phyloP scores from a whole-genome alignment of 345 rosid species.

The Arabidopsis suecica region DNA sequence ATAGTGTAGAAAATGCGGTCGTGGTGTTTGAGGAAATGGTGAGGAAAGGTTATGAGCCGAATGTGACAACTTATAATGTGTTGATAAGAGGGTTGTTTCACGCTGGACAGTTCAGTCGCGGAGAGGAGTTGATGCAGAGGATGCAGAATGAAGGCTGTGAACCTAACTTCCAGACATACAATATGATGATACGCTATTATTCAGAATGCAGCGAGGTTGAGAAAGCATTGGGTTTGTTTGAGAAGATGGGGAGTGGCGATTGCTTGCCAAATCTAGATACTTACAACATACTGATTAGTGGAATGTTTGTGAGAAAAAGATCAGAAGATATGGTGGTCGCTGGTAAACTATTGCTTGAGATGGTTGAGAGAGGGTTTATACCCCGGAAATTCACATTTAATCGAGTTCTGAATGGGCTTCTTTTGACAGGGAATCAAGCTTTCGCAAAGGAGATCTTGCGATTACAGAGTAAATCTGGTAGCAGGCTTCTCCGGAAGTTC shows the following conservation, averaged over 20 bases:
- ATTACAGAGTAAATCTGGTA: slow-evolving; percentile 66
- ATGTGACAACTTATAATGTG: slow-evolving; percentile 68
- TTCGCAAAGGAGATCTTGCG: slow-evolving; percentile 79
- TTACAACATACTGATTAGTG: slow-evolving; percentile 70
- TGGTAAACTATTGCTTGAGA: slow-evolving; percentile 80
- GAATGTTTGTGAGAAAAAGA: slow-evolving; percentile 91
- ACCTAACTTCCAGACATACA: slow-evolving; percentile 83
- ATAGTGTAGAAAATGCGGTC: slow-evolving; percentile 74
- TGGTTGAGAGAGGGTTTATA: slow-evolving; percentile 90
- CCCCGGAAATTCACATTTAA: slow-evolving; percentile 80
- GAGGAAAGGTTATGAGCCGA: slow-evolving; percentile 75
- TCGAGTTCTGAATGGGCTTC: slow-evolving; percentile 81
- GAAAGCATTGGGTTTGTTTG: slow-evolving; percentile 64
- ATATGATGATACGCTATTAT: slow-evolving; percentile 69
- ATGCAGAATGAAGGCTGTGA: slow-evolving; percentile 70
- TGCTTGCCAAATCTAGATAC: slow-evolving; percentile 94
- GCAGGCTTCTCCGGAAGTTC: slow-evolving; percentile 55
- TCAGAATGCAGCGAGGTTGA: slow-evolving; percentile 77
- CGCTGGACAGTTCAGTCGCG: slow-evolving; percentile 65
- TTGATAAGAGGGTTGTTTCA: slow-evolving; percentile 86
- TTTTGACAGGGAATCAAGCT: slow-evolving; percentile 79
- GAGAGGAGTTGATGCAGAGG: slow-evolving; percentile 63
- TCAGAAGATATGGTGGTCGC: slow-evolving; percentile 77
- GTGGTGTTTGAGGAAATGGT: slow-evolving; percentile 76
- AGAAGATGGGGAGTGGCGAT: slow-evolving; percentile 63